A percentile compares a stretch with the other conserved stretches of the same genome.
These are phyloP conservation scores for Colletotrichum liaoningense DNA, from an alignment of 2,329 filamentous ascomycete species.

Conservation along the genomic window DNA sequence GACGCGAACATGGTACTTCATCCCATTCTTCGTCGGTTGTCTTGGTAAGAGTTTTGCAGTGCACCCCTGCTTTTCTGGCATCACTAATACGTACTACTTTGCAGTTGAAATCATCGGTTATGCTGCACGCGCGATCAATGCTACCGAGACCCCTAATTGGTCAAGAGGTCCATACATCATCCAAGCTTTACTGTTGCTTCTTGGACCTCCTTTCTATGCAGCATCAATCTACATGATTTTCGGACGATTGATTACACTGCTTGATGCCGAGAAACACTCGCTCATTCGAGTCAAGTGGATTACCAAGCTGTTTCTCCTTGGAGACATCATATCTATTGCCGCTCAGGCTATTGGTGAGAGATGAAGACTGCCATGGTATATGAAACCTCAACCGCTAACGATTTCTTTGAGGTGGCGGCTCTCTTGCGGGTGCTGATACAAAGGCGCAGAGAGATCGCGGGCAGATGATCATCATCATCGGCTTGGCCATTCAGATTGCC, in stretches of 20 bases:
- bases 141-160: conserved; percentile 51
- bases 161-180: conserved; percentile 51
- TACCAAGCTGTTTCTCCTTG: conserved; percentile 65
- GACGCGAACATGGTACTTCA: conserved; percentile 63
- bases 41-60: conserved; percentile 54
- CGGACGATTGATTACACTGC: conserved; percentile 52
- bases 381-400: not conserved
- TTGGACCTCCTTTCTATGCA: conserved; percentile 59
- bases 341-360: conserved; percentile 56
- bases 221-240: conserved; percentile 64
- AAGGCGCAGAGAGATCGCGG: conserved; percentile 42
- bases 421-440: conserved; percentile 39
- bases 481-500: conserved; percentile 65
- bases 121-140: conserved; percentile 59
- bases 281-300: conserved; percentile 53
- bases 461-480: conserved; percentile 61
- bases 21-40: conserved; percentile 62
- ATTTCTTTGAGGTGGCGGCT: not conserved
- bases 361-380: not conserved
- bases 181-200: conserved; percentile 56
- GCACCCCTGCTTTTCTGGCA: not conserved
- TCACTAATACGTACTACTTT: not conserved
- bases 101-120: conserved; percentile 64
- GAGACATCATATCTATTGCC: conserved; percentile 63
- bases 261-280: conserved; percentile 47